phyloP scores from a whole-genome alignment of 108 stramenopile species.

The Schizochytrium sp. region DNA sequence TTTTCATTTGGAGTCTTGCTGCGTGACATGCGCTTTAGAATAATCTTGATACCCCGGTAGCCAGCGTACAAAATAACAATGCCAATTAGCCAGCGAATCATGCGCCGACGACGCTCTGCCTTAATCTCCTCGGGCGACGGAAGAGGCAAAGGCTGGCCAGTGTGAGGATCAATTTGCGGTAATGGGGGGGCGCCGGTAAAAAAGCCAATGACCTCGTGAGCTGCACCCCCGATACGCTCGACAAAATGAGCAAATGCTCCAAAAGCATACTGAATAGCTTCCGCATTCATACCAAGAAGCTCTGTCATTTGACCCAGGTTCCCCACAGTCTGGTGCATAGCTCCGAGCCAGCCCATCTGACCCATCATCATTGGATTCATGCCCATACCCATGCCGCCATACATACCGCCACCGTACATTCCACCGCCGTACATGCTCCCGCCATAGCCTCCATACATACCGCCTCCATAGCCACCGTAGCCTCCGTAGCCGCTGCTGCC shows the following conservation, averaged over 20 bases:
- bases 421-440: conserved; percentile 55
- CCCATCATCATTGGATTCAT: conserved; percentile 62
- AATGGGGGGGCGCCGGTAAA: conserved; percentile 59
- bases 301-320: conserved; percentile 44
- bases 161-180: conserved; percentile 56
- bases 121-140: conserved; percentile 46
- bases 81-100: conserved; percentile 48
- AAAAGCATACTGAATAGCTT: conserved; percentile 55
- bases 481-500: background rate
- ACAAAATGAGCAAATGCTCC: conserved; percentile 59
- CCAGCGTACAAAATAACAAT: conserved; percentile 43
- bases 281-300: conserved; percentile 57
- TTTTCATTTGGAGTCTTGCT: conserved; percentile 37
- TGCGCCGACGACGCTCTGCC: conserved; percentile 1
- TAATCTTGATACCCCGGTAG: conserved; percentile 51
- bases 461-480: conserved; percentile 43
- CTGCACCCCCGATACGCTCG: conserved; percentile 51
- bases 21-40: conserved; percentile 45
- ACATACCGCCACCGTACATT: conserved; percentile 57
- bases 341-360: conserved; percentile 59
- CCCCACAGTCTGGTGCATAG: conserved; percentile 59
- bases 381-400: background rate
- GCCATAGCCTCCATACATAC: conserved; percentile 37
- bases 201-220: conserved; percentile 50
- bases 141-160: conserved; percentile 30